Base-by-base conservation (phyloP, 2,329 filamentous ascomycete species). In the Neonectria hederae region DNA sequence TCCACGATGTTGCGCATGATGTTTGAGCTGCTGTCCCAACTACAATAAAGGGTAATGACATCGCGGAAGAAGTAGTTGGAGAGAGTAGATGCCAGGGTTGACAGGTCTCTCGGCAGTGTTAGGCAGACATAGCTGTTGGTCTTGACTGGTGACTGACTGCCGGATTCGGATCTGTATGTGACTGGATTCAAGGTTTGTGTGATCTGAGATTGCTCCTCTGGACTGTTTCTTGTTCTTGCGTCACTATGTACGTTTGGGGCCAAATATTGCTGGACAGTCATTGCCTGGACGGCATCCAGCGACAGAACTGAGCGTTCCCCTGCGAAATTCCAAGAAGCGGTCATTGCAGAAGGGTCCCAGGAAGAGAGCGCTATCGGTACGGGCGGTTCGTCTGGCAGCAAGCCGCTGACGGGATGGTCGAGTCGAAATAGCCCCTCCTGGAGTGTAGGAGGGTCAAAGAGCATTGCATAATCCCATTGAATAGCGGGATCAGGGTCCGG, bases 41-140 rank as follows among this genome's bases (percentile, higher is more conserved):
- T 35, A 42, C 67, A 71, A 14, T 71, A 72, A 0, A 72, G 66
- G 0, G 69, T 61, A 19, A 71, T 71, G 8, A 71, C 67, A 10
- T 71, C 69, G 2, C 60, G 59, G 38, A 72, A 70, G 54, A 72
- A 72, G 32, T 70, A 71, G 5, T 69, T 63, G 5, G 66, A 51
- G 21, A 72, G 21, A 24, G 67, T 58, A 0, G 65, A 69, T 1
- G 69, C 54, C 4, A 69, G 42, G 8, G 65, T 63, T 51, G 55
- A 65, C 2, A 67, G 35, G 11, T 71, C 57, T 4, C 55, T 43
- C 0, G 65, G 66, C 0, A 45, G 19, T 9, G 54, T 46, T 0
- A 26, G 46, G 28, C 21, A 60, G 10, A 51, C 42, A 11, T 38
- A 14, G 21, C 26, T 14, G 11, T 21, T 13, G 22, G 45, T 11